Base-by-base conservation (phyloP, 306 rosid species). In the Purshia tridentata region DNA sequence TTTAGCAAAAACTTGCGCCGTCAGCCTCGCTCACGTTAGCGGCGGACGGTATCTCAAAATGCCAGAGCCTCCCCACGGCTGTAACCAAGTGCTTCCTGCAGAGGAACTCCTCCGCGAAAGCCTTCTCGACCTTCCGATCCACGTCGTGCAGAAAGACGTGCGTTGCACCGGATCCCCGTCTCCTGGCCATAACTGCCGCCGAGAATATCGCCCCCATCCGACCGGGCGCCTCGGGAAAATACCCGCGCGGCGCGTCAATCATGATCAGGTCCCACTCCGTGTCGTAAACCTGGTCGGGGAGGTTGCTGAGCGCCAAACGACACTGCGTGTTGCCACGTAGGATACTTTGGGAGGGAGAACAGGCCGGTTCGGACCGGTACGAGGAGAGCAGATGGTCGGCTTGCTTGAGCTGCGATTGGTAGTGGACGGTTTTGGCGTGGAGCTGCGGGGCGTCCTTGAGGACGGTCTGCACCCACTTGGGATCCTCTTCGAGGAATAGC, bases 211-310 rank as follows among this genome's bases (percentile, higher is more conserved):
- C 97, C 4, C 76, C 95, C 99, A 94, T 94, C 41, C 99, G 8
- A 1, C 97, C 99, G 1, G 97, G 99, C 0, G 95, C 95, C 83
- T 91, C 93, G 0, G 96, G 81, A 9, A 70, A 94, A 45, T 94
- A 94, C 0, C 97, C 99, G 0, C 77, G 63, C 0, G 99, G 99
- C 39, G 97, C 99, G 69, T 94, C 96, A 60, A 94, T 76, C 99
- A 94, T 94, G 20, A 94, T 88, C 50, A 91, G 72, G 60, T 94
- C 99, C 99, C 99, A 94, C 70, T 91, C 97, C 40, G 13, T 89
- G 1, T 85, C 89, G 63, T 94, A 94, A 42, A 91, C 87, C 80
- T 80, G 89, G 0, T 81, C 86, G 0, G 97, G 96, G 0, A 94
- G 76, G n/a, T 94, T 86, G 6, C 81, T 71, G 15, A 91, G 84